These are phyloP conservation scores for Candida sanyaensis DNA, from an alignment of 1,139 yeast species.

Conservation along the genomic window DNA sequence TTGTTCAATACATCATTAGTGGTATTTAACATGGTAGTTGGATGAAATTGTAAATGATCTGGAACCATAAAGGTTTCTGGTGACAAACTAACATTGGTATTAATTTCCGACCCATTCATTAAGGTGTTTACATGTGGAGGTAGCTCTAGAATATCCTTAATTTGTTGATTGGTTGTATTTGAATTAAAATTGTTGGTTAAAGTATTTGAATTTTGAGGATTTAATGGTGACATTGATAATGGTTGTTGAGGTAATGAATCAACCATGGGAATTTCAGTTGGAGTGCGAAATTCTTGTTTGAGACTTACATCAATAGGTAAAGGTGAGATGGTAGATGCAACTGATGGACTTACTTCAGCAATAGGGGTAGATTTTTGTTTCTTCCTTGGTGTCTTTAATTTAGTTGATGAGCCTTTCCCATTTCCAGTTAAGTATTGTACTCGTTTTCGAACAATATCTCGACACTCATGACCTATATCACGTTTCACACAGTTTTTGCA, in stretches of 20 bases:
- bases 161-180: not conserved
- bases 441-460: conserved; percentile 59
- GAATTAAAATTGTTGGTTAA: not conserved
- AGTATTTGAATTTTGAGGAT: not conserved
- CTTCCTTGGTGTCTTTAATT: conserved; percentile 6
- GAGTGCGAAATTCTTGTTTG: not conserved
- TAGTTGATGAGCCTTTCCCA: not conserved
- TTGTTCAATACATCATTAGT: conserved; percentile 42
- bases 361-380: conserved; percentile 4
- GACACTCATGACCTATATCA: conserved; percentile 54
- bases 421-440: conserved; percentile 40
- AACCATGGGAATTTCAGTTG: not conserved
- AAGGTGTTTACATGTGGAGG: conserved; percentile 7
- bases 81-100: conserved; percentile 1
- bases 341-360: not conserved
- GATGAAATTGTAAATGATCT: conserved; percentile 8
- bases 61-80: conserved; percentile 6
- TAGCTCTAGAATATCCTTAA: conserved; percentile 8
- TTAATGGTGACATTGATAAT: not conserved
- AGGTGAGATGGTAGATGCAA: not conserved
- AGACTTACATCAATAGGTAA: not conserved
- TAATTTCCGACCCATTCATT: not conserved
- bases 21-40: conserved; percentile 32
- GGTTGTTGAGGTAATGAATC: not conserved
- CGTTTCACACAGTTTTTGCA: conserved; percentile 70